Evolutionary conservation across 2,329 filamentous ascomycete genomes (phyloP), one percentile per base, ranked within the genome.

Genomic region (Calonectria pseudoturangicola): DNA sequence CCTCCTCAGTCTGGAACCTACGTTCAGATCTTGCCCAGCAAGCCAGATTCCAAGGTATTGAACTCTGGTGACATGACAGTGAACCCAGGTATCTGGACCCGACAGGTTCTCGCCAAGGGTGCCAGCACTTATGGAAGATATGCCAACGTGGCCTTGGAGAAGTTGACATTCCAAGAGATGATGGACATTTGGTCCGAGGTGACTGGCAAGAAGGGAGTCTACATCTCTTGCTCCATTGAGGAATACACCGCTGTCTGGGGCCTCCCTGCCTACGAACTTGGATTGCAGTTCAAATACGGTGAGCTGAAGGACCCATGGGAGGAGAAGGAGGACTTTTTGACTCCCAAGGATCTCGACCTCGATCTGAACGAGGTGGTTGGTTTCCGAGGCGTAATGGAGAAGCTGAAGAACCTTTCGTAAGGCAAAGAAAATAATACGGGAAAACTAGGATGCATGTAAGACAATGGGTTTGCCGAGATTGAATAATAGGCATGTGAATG

Each of bases 31-130:
- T 54, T 70, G 36, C 67, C 67, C 10, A 65, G 36, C 36, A 56
- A 50, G 15, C 36, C 67, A 10, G 48, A 70, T 27, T 28, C 67
- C 58, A 65, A 56, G 27, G 67, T 70, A 6, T 28, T 70, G 12
- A 70, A 70, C 67, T 65, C 67, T 51, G 67, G 67, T 12, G 67
- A 70, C 58, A 65, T 70, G 67, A 47, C 58, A 1, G 58, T 70
- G 25, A 70, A 70, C 58, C 67, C 67, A 2, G 67, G 67, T 12
- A 36, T 70, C 60, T 70, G 67, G 67, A 48, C 58, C 47, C 58
- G 67, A 25, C 67, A 70, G 41, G 43, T 56, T 15, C 58, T 70
- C 2, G 67, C 67, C 58, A 70, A 64, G 2, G 67, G 67, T 27
- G 36, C 58, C 27, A 56, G 39, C 39, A 48, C 67, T 5, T 70